A percentile compares a stretch with the other conserved stretches of the same genome.
Conservation (phyloP, 1,139 yeast species). For the Kluyveromyces sp. region DNA sequence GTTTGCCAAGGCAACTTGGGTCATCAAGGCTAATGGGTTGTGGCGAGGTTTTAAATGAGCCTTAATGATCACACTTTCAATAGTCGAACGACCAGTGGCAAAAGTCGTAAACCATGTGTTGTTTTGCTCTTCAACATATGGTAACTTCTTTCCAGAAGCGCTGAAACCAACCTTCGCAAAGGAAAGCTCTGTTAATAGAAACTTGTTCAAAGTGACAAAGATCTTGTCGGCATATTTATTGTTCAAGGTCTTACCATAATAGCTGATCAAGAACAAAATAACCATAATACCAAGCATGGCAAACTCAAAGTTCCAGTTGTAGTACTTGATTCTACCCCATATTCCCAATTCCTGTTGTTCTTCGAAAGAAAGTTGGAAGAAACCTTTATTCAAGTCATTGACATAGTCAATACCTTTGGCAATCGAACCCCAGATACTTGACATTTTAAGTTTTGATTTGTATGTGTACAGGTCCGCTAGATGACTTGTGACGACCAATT, state of each 20-base stretch:
- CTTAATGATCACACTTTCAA: constrained; percentile 54
- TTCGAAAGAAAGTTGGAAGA: constrained; percentile 39
- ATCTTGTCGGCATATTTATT: constrained; percentile 44
- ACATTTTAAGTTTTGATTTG: not conserved
- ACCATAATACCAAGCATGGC: constrained; percentile 46
- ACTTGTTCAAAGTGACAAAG: constrained; percentile 40
- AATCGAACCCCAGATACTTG: constrained; percentile 14
- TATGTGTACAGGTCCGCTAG: not conserved
- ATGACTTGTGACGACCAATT: not conserved
- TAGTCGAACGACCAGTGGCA: constrained; percentile 82
- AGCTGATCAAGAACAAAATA: constrained; percentile 38
- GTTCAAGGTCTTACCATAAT: constrained; percentile 55
- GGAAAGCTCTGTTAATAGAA: constrained; percentile 45
- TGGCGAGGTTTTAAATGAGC: constrained; percentile 73
- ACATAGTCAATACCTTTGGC: constrained; percentile 11
- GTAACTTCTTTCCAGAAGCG: constrained; percentile 30
- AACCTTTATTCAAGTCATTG: constrained; percentile 26
- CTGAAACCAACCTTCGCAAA: constrained; percentile 74
- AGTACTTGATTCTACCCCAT: constrained; percentile 37
- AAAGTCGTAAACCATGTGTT: constrained; percentile 63
- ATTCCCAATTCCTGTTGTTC: constrained; percentile 46
- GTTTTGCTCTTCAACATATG: constrained; percentile 59
- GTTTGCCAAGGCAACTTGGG: constrained; percentile 46
- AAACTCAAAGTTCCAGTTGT: constrained; percentile 73
- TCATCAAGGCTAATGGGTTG: constrained; percentile 49